These are phyloP conservation scores for Pelargonium myrrhifolium DNA, from an alignment of 441 rosid species.

Conservation along the genomic window DNA sequence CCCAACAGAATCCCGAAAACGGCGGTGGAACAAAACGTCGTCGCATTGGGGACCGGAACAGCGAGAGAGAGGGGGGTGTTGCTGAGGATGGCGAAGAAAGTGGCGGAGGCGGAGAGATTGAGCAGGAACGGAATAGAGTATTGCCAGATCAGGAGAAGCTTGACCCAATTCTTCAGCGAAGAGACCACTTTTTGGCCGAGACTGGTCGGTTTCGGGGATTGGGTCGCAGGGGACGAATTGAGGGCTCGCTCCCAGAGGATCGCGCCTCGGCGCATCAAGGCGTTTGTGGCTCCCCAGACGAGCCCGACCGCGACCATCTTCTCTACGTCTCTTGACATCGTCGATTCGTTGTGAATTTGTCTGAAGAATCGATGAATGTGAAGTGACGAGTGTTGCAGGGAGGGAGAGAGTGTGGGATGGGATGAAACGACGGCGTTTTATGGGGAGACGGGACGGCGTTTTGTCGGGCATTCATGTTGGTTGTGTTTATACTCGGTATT, in stretches of 20 bases:
- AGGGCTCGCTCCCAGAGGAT: slow-evolving; percentile 60
- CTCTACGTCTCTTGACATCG: slow-evolving; percentile 40
- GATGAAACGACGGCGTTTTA: too few species aligned
- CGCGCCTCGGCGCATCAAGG: slow-evolving; percentile 76
- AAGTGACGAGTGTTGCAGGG: too few species aligned
- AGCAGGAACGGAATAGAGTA: slow-evolving; percentile 73
- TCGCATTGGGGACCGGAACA: slow-evolving; percentile 85
- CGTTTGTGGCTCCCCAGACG: slow-evolving; percentile 91
- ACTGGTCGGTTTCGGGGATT: slow-evolving; percentile 17
- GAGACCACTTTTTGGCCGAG: slow-evolving; percentile 33
- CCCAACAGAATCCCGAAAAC: slow-evolving; percentile 61
- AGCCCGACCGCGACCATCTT: slow-evolving; percentile 81
- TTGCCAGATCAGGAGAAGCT: slow-evolving; percentile 74
- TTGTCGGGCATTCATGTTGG: too few species aligned
- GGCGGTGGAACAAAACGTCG: slow-evolving; percentile 86
- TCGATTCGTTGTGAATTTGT: not conserved
- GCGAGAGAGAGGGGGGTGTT: slow-evolving; percentile 72
- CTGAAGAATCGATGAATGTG: too few species aligned
- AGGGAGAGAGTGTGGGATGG: too few species aligned
- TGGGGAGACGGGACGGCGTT: too few species aligned
- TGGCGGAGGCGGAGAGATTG: slow-evolving; percentile 86
- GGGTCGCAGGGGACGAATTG: slow-evolving; percentile 15
- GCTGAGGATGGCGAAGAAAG: slow-evolving; percentile 66
- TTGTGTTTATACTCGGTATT: too few species aligned
- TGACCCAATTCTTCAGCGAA: slow-evolving; percentile 40